Base-by-base conservation (phyloP, 2,329 filamentous ascomycete genomes). In the Aureobasidium namibiae region DNA sequence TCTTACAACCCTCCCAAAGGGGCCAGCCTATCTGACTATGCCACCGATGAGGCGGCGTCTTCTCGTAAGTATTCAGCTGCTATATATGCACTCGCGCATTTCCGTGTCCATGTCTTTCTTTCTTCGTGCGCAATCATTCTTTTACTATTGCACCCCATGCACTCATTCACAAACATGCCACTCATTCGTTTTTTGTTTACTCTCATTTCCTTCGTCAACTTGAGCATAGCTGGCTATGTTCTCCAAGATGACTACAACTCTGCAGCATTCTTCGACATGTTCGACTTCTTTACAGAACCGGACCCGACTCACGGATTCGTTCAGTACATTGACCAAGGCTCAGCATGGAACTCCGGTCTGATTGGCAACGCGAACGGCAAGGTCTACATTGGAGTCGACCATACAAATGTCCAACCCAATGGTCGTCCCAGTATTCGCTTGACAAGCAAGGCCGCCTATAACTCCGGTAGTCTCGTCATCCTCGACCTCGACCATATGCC, bases 401-500 rank as follows among this genome's bases (percentile, higher is more conserved):
- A 63, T 60, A 66, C 46, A 14, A 70, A 70, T 54, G 76, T 77
- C 1, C 77, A 65, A 0, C 78, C 80, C 2, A 61, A 61, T 53
- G 89, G 89, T 36, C 87, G 90, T 42, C 75, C 78, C 49, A 91
- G 87, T 24, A 83, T 90, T 33, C 85, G 90, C 18, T 73, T 95
- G 13, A 82, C 83, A 44, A 88, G 85, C 71, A 85, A 82, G 56
- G 77, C 81, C 52, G 71, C 76, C 4, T 91, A 84, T 69, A 82
- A 78, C 31, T 78, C 85, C 64, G 87, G 86, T 1, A 62, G 52
- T 56, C 79, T 90, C 10, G 83, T 90, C 65, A 84, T 91, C 52
- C 77, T 87, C 23, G 88, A 91, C 68, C 80, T 90, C 54, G 76
- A 78, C 18, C 87, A 91, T 65, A 90, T 91, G 86, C 87, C 88